These are phyloP conservation scores for Eugenia klotzschiana DNA, from an alignment of 441 rosid genomes.

Conservation along the genomic window DNA sequence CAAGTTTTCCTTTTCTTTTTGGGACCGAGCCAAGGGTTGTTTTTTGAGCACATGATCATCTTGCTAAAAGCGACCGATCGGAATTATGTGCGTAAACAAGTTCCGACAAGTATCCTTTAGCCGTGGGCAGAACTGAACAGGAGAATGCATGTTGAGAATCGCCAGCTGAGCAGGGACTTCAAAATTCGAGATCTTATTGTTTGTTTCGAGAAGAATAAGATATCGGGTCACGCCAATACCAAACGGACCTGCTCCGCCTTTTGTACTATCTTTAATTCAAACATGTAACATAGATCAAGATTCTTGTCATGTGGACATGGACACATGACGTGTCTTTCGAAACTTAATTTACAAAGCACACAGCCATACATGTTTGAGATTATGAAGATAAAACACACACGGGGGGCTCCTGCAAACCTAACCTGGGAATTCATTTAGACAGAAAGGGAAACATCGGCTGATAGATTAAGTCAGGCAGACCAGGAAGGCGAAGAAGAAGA, in stretches of 20 bases:
- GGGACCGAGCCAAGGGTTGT: background rate
- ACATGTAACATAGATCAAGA: background rate
- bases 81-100: background rate
- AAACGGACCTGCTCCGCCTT: background rate
- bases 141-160: background rate
- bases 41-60: background rate
- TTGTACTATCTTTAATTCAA: background rate
- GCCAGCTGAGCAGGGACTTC: background rate
- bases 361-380: background rate
- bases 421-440: background rate
- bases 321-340: background rate
- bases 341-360: background rate
- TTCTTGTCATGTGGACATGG: background rate
- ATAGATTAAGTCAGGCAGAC: background rate
- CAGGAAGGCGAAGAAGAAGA: slow-evolving; percentile 1
- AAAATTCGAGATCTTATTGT: background rate
- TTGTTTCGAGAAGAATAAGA: background rate
- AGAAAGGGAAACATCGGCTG: background rate
- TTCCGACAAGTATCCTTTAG: background rate
- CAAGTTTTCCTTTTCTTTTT: background rate
- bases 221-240: background rate
- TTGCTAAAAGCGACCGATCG: background rate
- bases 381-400: background rate
- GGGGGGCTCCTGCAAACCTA: background rate
- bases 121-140: background rate